Evolutionary conservation across 2,329 filamentous ascomycete species (phyloP).

Genomic region (Fusarium fujikuroi): DNA sequence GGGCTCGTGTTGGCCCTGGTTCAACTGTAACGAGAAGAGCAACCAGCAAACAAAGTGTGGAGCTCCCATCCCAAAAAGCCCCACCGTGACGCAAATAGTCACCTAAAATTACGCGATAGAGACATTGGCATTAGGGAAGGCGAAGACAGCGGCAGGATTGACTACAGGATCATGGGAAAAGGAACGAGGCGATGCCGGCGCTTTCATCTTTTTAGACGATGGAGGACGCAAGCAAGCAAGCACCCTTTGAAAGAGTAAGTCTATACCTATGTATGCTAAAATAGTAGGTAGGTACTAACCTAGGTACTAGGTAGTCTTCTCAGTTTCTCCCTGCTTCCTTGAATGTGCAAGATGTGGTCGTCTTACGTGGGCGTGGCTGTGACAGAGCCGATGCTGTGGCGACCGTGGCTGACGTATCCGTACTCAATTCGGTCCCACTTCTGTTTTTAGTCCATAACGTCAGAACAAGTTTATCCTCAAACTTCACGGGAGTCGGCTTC

Average conservation of each 20-base stretch:
- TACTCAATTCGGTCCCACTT: background rate
- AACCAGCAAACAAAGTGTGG: conserved; percentile 17
- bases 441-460: conserved; percentile 5
- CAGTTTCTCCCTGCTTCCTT: background rate
- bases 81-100: conserved; percentile 38
- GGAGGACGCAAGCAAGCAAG: background rate
- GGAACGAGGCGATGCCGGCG: background rate
- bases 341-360: background rate
- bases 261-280: background rate
- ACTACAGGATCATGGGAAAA: background rate
- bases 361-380: conserved; percentile 8
- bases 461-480: conserved; percentile 19
- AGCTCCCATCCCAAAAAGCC: background rate
- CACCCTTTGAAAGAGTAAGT: background rate
- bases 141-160: background rate
- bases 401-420: conserved; percentile 9
- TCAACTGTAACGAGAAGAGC: background rate
- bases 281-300: background rate
- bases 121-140: background rate
- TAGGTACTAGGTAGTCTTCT: too few relatives aligned
- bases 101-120: conserved; percentile 32
- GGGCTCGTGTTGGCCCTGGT: conserved; percentile 15
- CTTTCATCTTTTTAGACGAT: background rate
- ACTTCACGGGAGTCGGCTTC: conserved; percentile 19
- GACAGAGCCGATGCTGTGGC: conserved; percentile 2